A percentile compares a stretch with the other conserved stretches of the same genome.
Conservation (phyloP, 2,329 filamentous ascomycete species). For the Cercospora berteroae region DNA sequence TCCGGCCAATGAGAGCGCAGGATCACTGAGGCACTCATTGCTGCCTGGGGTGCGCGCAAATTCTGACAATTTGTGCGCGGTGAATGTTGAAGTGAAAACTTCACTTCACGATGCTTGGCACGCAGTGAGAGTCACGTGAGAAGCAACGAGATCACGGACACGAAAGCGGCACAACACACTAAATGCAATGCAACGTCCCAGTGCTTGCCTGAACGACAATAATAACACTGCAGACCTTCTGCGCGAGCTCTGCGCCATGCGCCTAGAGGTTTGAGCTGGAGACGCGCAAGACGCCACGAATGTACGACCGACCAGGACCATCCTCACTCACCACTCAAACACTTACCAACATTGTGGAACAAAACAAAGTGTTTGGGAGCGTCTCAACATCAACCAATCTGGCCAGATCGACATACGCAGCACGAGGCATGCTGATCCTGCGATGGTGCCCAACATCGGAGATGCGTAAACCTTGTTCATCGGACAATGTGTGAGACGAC, state of each 20-base stretch:
- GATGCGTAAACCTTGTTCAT: background rate
- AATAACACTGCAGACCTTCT: background rate
- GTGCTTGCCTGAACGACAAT: background rate
- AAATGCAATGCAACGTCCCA: background rate
- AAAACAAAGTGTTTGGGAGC: background rate
- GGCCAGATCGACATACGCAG: background rate
- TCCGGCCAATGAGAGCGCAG: background rate
- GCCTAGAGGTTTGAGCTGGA: background rate
- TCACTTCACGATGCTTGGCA: background rate
- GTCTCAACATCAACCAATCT: background rate
- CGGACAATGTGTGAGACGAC: background rate
- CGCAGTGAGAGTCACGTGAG: background rate
- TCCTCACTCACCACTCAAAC: background rate
- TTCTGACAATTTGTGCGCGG: background rate
- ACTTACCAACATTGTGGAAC: background rate
- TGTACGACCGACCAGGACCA: slow-evolving; percentile 1
- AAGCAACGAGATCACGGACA: background rate
- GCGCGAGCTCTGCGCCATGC: background rate
- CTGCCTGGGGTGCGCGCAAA: background rate
- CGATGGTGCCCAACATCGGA: slow-evolving; percentile 2
- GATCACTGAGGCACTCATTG: background rate
- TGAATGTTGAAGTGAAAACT: background rate
- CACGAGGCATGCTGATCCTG: background rate
- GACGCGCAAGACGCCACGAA: slow-evolving; percentile 6
- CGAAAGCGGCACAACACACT: background rate